These are phyloP conservation scores for Colletotrichum theobromicola DNA, from an alignment of 2,329 filamentous ascomycete species.

Conservation along the genomic window DNA sequence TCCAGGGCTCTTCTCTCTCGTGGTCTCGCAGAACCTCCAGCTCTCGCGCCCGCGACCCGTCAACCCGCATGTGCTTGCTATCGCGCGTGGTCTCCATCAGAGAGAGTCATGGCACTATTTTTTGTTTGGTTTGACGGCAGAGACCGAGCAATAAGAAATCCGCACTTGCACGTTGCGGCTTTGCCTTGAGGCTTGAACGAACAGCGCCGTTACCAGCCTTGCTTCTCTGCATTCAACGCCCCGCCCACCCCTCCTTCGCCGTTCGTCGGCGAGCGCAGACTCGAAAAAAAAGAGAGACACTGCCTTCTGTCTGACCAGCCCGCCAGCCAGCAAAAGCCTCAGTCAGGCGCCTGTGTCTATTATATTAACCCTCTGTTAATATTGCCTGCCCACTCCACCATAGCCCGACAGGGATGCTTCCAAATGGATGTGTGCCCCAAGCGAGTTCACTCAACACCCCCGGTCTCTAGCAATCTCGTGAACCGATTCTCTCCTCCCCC, in stretches of 20 bases:
- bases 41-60: background rate
- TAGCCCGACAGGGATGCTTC: constrained; percentile 18
- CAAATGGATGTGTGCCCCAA: constrained; percentile 28
- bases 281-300: constrained; percentile 4
- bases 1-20: background rate
- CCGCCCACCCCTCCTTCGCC: constrained; percentile 1
- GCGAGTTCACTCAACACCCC: constrained; percentile 34
- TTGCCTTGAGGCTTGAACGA: constrained; percentile 13
- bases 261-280: background rate
- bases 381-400: constrained; percentile 20
- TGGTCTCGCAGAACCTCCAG: background rate
- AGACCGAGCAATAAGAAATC: constrained; percentile 1
- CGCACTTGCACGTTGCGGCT: background rate
- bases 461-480: constrained; percentile 50
- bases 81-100: background rate
- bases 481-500: constrained; percentile 52
- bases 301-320: constrained; percentile 8
- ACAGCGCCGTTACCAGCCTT: constrained; percentile 12
- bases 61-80: background rate
- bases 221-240: background rate
- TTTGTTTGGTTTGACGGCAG: constrained; percentile 17
- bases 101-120: constrained; percentile 7
- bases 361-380: constrained; percentile 22
- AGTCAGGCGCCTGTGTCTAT: constrained; percentile 22
- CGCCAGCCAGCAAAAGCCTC: constrained; percentile 17